Conservation (phyloP, 2,329 filamentous ascomycete genomes). For the Aspergillus thermomutatus region DNA sequence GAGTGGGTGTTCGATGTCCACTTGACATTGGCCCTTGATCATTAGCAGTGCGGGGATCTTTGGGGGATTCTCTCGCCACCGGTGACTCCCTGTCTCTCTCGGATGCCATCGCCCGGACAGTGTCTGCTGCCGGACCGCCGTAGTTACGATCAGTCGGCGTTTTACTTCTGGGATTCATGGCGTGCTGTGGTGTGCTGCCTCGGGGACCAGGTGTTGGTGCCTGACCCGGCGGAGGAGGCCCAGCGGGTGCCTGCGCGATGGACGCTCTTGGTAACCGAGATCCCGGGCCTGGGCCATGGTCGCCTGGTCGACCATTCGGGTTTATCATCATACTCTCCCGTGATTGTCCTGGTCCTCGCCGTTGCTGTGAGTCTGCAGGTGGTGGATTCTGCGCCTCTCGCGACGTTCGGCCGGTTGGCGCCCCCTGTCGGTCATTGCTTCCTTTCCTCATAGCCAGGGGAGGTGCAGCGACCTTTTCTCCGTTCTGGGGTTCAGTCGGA, state of each 20-base stretch:
- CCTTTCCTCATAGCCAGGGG: constrained; percentile 40
- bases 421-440: constrained; percentile 44
- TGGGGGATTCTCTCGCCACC: constrained; percentile 43
- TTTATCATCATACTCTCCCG: constrained; percentile 42
- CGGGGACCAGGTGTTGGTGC: constrained; percentile 59
- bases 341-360: constrained; percentile 37
- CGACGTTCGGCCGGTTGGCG: constrained; percentile 39
- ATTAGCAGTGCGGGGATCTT: constrained; percentile 33
- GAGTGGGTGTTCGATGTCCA: constrained; percentile 63
- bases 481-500: constrained; percentile 65
- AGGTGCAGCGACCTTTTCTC: constrained; percentile 33
- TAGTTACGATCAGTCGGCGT: constrained; percentile 50
- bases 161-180: constrained; percentile 42
- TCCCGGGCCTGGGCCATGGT: constrained; percentile 38
- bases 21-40: constrained; percentile 54
- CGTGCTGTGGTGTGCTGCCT: constrained; percentile 37
- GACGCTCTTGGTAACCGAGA: constrained; percentile 61
- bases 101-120: constrained; percentile 39
- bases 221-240: constrained; percentile 64
- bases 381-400: constrained; percentile 41
- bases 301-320: constrained; percentile 23
- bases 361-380: constrained; percentile 31
- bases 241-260: constrained; percentile 57
- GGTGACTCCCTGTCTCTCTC: constrained; percentile 49
- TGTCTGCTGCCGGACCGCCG: constrained; percentile 41